Evolutionary conservation across 225 moss, liverwort and hornwort species (phyloP).

Genomic region (Neckera pumila): DNA sequence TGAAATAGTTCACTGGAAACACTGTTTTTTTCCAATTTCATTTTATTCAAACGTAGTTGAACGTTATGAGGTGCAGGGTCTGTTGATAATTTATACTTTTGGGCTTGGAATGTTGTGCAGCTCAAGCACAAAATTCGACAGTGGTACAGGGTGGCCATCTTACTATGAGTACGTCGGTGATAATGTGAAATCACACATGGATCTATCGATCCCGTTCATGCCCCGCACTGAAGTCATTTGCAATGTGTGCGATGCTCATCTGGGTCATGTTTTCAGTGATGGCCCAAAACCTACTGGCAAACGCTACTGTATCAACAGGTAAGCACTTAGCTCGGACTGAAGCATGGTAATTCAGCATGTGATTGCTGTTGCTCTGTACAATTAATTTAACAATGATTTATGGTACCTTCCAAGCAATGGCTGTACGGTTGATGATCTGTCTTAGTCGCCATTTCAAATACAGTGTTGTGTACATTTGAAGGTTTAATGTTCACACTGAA

Average conservation of each 20-base stretch:
- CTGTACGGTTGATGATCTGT: background rate
- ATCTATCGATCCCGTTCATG: constrained; percentile 88
- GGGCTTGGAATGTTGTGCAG: constrained; percentile 26
- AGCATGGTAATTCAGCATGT: background rate
- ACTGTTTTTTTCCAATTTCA: background rate
- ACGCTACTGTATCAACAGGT: constrained; percentile 98
- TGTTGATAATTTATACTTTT: background rate
- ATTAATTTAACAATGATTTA: background rate
- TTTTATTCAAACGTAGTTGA: background rate
- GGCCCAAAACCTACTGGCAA: constrained; percentile 77
- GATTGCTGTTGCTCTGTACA: background rate
- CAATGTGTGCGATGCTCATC: constrained; percentile 69
- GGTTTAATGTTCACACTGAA: background rate
- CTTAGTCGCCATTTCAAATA: background rate
- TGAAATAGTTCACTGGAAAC: background rate
- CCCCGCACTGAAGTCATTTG: constrained; percentile 89
- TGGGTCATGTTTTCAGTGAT: constrained; percentile 89
- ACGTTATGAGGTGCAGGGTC: background rate
- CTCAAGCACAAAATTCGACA: constrained; percentile 86
- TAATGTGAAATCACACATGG: constrained; percentile 77
- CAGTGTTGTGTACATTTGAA: background rate
- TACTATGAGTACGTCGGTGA: constrained; percentile 59
- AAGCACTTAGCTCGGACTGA: background rate
- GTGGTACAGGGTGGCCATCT: constrained; percentile 96
- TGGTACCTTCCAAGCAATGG: background rate